Percentiles rank a stretch among this genome's conserved stretches.
phyloP scores from a whole-genome alignment of 495 filamentous ascomycete species.

The Daldinia concentrica region DNA sequence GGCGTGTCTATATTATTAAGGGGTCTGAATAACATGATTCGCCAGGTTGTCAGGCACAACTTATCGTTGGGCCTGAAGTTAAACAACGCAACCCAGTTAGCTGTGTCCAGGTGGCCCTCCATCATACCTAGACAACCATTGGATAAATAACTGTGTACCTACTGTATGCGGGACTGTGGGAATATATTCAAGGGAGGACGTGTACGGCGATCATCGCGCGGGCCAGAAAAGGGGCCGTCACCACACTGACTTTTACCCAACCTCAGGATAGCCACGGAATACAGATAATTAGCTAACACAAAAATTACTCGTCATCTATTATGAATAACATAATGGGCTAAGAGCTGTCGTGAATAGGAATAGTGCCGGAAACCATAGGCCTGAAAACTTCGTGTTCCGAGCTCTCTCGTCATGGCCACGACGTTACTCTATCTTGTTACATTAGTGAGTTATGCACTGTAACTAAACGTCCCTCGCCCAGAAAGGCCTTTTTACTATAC shows the following conservation, averaged over 20 bases:
- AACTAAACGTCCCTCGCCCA: background rate
- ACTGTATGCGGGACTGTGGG: conserved; percentile 29
- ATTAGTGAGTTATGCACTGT: conserved; percentile 8
- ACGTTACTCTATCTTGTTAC: conserved; percentile 8
- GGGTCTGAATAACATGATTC: conserved; percentile 32
- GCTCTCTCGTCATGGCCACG: conserved; percentile 11
- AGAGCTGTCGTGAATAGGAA: conserved; percentile 6
- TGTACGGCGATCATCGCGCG: conserved; percentile 33
- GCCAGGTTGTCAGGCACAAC: conserved; percentile 38
- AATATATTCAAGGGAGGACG: conserved; percentile 37
- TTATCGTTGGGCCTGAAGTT: conserved; percentile 34
- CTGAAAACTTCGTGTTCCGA: conserved; percentile 34
- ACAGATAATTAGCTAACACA: conserved; percentile 22
- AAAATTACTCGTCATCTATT: background rate
- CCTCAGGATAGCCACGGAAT: conserved; percentile 7
- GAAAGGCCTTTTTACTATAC: background rate
- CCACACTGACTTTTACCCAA: conserved; percentile 20
- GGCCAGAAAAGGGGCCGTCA: conserved; percentile 35
- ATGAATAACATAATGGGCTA: conserved; percentile 1
- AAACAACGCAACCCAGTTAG: conserved; percentile 29
- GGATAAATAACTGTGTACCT: conserved; percentile 5
- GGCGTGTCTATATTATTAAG: conserved; percentile 27
- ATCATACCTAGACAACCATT: conserved; percentile 6
- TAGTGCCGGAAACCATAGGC: conserved; percentile 12
- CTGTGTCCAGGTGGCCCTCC: conserved; percentile 33